These are phyloP conservation scores for Malus hybrid DNA, from an alignment of 331 rosid species.

Conservation along the genomic window DNA sequence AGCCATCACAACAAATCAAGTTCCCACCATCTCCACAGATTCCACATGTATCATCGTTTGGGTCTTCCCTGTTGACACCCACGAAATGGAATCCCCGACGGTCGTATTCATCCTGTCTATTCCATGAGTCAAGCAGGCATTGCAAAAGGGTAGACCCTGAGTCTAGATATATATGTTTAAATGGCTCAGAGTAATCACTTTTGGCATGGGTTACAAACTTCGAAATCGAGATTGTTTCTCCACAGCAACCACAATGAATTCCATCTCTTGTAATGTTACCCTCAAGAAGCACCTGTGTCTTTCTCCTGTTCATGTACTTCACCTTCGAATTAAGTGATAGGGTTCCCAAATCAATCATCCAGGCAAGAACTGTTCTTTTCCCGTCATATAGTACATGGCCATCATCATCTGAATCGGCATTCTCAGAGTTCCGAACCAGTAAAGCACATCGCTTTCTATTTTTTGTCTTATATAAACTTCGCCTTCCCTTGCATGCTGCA, in stretches of 20 bases:
- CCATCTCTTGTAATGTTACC: conserved; percentile 78
- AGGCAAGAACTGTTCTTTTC: conserved; percentile 69
- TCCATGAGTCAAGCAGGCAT: conserved; percentile 87
- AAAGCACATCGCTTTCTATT: conserved; percentile 44
- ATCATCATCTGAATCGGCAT: conserved; percentile 53
- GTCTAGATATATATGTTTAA: conserved; percentile 48
- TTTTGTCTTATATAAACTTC: conserved; percentile 34
- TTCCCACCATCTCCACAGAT: conserved; percentile 98
- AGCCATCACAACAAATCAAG: conserved; percentile 88
- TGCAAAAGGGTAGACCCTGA: conserved; percentile 70
- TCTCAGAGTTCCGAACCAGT: conserved; percentile 66
- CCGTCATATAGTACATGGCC: conserved; percentile 76
- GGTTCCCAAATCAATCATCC: conserved; percentile 90
- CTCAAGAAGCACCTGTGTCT: conserved; percentile 30
- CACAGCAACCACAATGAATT: conserved; percentile 76
- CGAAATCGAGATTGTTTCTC: conserved; percentile 40
- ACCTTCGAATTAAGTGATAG: conserved; percentile 59
- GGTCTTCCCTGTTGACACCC: conserved; percentile 79
- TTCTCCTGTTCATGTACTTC: conserved; percentile 38
- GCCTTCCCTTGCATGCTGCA: conserved; percentile 22
- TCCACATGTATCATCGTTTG: conserved; percentile 97
- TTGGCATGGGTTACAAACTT: conserved; percentile 71
- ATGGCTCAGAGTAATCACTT: conserved; percentile 47
- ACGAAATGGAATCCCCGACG: conserved; percentile 46
- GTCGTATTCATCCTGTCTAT: conserved; percentile 65